Evolutionary conservation across 108 stramenopile species (phyloP).

Genomic region (Cyclotella baltica): DNA sequence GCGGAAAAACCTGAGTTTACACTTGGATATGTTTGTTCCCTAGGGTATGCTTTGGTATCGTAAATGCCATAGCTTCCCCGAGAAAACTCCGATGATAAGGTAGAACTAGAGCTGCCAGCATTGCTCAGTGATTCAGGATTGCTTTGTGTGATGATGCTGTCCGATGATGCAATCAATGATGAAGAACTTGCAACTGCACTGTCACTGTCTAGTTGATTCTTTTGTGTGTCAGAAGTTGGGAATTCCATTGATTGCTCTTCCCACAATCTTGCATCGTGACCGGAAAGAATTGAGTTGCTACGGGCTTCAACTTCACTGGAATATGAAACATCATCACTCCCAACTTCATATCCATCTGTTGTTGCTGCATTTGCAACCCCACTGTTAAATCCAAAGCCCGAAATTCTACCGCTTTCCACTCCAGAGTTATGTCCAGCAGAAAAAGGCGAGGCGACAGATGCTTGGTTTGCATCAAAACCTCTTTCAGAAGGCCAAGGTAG

Average conservation of each 20-base stretch:
- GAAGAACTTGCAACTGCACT: conserved; percentile 14
- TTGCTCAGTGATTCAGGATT: too few relatives aligned
- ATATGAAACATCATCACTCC: neutral
- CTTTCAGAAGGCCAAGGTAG: neutral
- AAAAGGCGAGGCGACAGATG: neutral
- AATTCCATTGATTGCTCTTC: neutral
- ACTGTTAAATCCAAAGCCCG: neutral
- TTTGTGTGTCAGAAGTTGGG: neutral
- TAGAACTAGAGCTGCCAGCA: neutral
- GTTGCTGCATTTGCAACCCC: conserved; percentile 15
- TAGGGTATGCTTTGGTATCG: neutral
- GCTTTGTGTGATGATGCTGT: neutral
- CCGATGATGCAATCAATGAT: neutral
- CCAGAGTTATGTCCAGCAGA: neutral
- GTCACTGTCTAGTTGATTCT: neutral
- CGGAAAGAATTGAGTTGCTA: neutral
- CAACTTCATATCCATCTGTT: neutral
- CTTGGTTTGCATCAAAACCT: neutral
- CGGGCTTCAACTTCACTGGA: neutral
- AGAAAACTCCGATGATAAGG: neutral
- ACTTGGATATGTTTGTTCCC: neutral
- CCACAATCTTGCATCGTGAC: neutral
- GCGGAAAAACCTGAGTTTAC: neutral
- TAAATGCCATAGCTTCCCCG: conserved; percentile 9
- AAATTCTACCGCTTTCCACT: neutral